Conservation (phyloP, 1,284 basidiomycete species). For the Ganoderma sp. region DNA sequence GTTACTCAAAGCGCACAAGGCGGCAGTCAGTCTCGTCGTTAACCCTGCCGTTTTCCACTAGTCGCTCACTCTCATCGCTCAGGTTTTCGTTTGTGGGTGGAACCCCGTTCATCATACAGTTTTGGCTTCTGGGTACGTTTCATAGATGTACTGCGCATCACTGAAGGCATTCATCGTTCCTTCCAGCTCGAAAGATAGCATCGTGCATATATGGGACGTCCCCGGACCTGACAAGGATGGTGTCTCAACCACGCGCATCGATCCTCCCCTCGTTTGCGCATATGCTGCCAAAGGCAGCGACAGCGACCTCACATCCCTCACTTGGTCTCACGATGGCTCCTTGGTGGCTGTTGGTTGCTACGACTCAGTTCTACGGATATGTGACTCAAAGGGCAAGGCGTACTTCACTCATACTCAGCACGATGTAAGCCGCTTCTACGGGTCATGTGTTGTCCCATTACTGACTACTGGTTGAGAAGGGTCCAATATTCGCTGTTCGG, state of each 20-base stretch:
- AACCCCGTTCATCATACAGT: conserved; percentile 69
- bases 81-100: conserved; percentile 85
- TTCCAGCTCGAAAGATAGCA: conserved; percentile 74
- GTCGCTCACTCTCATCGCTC: neutral
- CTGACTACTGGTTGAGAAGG: conserved; percentile 51
- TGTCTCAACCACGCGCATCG: conserved; percentile 29
- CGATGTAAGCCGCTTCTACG: conserved; percentile 53
- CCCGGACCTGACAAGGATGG: conserved; percentile 45
- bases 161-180: conserved; percentile 11
- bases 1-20: conserved; percentile 61
- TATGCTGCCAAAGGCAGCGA: conserved; percentile 55
- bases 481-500: conserved; percentile 74
- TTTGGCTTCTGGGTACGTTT: conserved; percentile 74
- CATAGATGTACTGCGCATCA: conserved; percentile 1
- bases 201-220: conserved; percentile 78
- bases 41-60: neutral
- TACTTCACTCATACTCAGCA: conserved; percentile 69
- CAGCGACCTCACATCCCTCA: conserved; percentile 71
- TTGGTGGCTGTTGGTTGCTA: conserved; percentile 79
- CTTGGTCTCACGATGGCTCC: conserved; percentile 75
- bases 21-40: conserved; percentile 55
- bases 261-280: conserved; percentile 54
- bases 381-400: conserved; percentile 57
- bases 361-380: conserved; percentile 72
- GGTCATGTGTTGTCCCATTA: neutral